Percentiles rank a stretch among this genome's conserved stretches.
Conservation (phyloP, 2,329 filamentous ascomycete species). For the Stenocarpella maydis region DNA sequence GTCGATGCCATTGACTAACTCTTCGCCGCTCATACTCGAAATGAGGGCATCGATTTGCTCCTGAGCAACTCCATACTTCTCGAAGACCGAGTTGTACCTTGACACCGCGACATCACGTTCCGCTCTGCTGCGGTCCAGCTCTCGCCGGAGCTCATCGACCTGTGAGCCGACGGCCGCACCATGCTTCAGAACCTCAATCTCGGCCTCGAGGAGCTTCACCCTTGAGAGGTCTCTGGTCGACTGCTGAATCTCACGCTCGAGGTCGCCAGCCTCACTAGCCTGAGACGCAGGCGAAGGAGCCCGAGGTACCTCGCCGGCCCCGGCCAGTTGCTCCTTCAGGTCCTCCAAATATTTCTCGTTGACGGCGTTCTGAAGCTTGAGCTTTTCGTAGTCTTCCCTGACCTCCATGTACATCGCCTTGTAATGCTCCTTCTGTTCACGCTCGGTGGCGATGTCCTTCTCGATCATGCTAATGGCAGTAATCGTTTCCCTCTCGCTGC, state of each 20-base stretch:
- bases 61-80: conserved; percentile 65
- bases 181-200: conserved; percentile 66
- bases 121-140: conserved; percentile 30
- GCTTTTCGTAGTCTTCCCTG: conserved; percentile 50
- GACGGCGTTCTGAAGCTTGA: conserved; percentile 53
- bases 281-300: conserved; percentile 26
- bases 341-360: conserved; percentile 65
- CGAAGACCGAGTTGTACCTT: conserved; percentile 64
- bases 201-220: conserved; percentile 61
- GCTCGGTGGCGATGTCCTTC: conserved; percentile 41
- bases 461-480: conserved; percentile 39
- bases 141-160: conserved; percentile 31
- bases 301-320: conserved; percentile 41
- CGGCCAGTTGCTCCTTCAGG: conserved; percentile 65
- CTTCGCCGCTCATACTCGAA: conserved; percentile 60
- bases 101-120: conserved; percentile 57
- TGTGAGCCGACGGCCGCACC: conserved; percentile 29
- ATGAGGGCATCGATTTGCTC: conserved; percentile 65
- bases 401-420: conserved; percentile 45
- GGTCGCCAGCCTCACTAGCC: conserved; percentile 43
- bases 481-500: conserved; percentile 41
- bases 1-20: conserved; percentile 58
- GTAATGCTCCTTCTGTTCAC: conserved; percentile 40
- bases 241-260: conserved; percentile 68
- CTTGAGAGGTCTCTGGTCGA: conserved; percentile 46